Conservation (phyloP, 345 rosid genomes). For the Dipteronia dyeriana region DNA sequence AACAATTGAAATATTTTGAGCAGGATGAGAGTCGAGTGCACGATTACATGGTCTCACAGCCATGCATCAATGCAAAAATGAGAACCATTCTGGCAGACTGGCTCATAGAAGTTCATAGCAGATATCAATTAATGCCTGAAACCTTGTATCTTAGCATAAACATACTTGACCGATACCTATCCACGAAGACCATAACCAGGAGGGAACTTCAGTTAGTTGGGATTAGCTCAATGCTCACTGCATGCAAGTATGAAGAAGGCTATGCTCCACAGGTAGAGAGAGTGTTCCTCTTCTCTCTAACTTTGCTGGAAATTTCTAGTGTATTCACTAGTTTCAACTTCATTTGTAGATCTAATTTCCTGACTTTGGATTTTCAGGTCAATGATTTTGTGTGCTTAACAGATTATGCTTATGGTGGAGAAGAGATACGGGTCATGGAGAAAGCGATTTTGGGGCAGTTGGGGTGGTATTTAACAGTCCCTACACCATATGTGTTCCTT, state of each 20-base stretch:
- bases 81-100: constrained; percentile 3
- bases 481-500: constrained; percentile 85
- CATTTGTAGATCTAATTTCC: not conserved
- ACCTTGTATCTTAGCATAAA: constrained; percentile 80
- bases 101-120: constrained; percentile 59
- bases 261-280: constrained; percentile 87
- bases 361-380: constrained; percentile 41
- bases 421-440: constrained; percentile 77
- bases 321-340: not conserved
- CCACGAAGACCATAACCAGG: constrained; percentile 56
- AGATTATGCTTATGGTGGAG: constrained; percentile 73
- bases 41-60: constrained; percentile 18
- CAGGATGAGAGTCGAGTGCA: constrained; percentile 23
- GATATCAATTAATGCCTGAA: constrained; percentile 78
- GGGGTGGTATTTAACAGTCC: constrained; percentile 82
- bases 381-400: constrained; percentile 81
- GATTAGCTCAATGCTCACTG: constrained; percentile 81
- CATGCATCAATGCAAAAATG: constrained; percentile 9
- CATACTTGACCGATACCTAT: constrained; percentile 73
- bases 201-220: constrained; percentile 81
- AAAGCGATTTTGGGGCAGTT: constrained; percentile 66
- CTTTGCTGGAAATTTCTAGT: not conserved
- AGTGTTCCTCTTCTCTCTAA: not conserved
- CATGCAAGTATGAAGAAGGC: constrained; percentile 91
- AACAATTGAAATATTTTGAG: not conserved